These are phyloP conservation scores for Torrubiella hemipterigena DNA, from an alignment of 2,329 filamentous ascomycete species.

Conservation along the genomic window DNA sequence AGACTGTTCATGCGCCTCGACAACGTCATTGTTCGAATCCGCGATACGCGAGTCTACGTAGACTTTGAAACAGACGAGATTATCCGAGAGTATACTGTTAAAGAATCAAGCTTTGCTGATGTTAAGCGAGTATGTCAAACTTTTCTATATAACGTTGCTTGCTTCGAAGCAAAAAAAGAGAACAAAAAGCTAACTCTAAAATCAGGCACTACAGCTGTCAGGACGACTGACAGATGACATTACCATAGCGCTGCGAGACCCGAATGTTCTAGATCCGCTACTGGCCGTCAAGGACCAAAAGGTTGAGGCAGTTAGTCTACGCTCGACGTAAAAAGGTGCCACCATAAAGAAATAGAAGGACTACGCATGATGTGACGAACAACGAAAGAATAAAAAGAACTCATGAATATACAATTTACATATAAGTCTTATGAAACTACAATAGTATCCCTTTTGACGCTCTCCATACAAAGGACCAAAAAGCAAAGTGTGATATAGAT, in stretches of 20 bases:
- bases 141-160: too few relatives aligned
- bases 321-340: too few relatives aligned
- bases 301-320: conserved; percentile 44
- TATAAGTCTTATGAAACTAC: too few relatives aligned
- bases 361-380: too few relatives aligned
- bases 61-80: conserved; percentile 74
- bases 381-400: too few relatives aligned
- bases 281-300: conserved; percentile 59
- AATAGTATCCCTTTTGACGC: too few relatives aligned
- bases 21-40: conserved; percentile 73
- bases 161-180: neutral
- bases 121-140: conserved; percentile 53
- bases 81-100: conserved; percentile 80
- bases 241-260: conserved; percentile 64
- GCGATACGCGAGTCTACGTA: conserved; percentile 85
- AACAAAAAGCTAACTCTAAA: conserved; percentile 1
- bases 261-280: conserved; percentile 60
- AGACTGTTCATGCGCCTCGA: conserved; percentile 91
- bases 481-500: too few relatives aligned
- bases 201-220: conserved; percentile 34
- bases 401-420: too few relatives aligned
- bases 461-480: too few relatives aligned
- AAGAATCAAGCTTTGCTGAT: conserved; percentile 68
- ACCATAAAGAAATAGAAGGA: too few relatives aligned
- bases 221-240: conserved; percentile 56